A percentile compares a stretch with the other conserved stretches of the same genome.
Evolutionary conservation across 805 yeast species (phyloP).

Genomic region (Sugiyamaella americana): DNA sequence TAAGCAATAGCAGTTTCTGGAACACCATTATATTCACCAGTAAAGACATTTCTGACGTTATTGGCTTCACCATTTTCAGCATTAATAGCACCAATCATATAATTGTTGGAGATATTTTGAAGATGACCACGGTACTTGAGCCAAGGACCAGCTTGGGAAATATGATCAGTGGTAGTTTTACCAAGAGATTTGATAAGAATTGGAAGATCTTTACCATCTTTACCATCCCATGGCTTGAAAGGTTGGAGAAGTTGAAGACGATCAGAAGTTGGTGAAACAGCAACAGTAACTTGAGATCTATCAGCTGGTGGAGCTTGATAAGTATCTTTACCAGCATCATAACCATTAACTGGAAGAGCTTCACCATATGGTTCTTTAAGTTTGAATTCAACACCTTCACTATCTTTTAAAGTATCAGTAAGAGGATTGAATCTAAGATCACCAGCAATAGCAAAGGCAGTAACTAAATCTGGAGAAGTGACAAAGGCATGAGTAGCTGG

Average conservation of each 20-base stretch:
- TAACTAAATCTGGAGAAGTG: constrained; percentile 93
- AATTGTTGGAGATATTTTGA: constrained; percentile 97
- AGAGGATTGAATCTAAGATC: constrained; percentile 94
- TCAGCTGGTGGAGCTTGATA: constrained; percentile 96
- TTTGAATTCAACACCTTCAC: constrained; percentile 85
- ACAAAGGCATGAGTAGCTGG: constrained; percentile 95
- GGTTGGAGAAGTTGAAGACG: constrained; percentile 94
- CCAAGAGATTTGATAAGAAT: constrained; percentile 93
- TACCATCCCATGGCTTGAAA: constrained; percentile 94
- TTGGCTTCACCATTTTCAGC: constrained; percentile 95
- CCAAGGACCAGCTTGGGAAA: constrained; percentile 99
- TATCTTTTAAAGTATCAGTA: constrained; percentile 80
- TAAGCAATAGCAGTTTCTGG: constrained; percentile 95
- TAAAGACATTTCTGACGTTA: constrained; percentile 80
- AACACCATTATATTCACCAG: constrained; percentile 89
- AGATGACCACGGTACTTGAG: constrained; percentile 99
- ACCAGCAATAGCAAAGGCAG: constrained; percentile 94
- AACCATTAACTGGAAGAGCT: constrained; percentile 85
- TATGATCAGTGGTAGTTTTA: constrained; percentile 98
- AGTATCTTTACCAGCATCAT: constrained; percentile 89
- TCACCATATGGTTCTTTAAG: constrained; percentile 83
- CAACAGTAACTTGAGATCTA: constrained; percentile 67
- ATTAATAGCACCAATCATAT: constrained; percentile 99
- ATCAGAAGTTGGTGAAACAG: constrained; percentile 83
- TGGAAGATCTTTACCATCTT: constrained; percentile 84